Evolutionary conservation across 768 basidiomycete species (phyloP).

Genomic region (Leucocoprinus birnbaumii): DNA sequence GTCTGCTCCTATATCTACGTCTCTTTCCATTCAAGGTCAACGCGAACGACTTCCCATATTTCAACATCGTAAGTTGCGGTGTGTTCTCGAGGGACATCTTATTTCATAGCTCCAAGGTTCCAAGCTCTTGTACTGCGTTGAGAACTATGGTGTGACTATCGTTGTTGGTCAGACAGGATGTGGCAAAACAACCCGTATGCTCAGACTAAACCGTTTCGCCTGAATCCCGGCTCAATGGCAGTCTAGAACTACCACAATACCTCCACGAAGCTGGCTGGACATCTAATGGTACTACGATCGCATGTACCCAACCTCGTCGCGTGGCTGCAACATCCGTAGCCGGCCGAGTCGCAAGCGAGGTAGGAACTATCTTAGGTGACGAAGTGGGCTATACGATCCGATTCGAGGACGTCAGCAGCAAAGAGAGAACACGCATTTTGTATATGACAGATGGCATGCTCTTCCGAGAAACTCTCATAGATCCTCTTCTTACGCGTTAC

Average conservation of each 20-base stretch:
- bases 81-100: not conserved
- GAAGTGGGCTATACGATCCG: constrained; percentile 98
- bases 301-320: constrained; percentile 89
- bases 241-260: constrained; percentile 90
- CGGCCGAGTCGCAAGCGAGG: constrained; percentile 85
- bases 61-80: constrained; percentile 67
- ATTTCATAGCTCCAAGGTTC: constrained; percentile 47
- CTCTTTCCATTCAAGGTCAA: constrained; percentile 68
- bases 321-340: constrained; percentile 97
- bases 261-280: constrained; percentile 95
- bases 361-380: constrained; percentile 85
- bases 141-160: constrained; percentile 80
- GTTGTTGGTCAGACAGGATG: constrained; percentile 96
- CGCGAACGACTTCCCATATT: constrained; percentile 85
- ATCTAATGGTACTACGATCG: constrained; percentile 75
- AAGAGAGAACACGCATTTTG: constrained; percentile 81
- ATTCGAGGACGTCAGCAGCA: constrained; percentile 90
- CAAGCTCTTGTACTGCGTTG: constrained; percentile 78
- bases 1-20: constrained; percentile 53
- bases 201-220: not conserved
- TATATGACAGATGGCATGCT: constrained; percentile 99
- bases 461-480: constrained; percentile 89
- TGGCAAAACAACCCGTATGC: constrained; percentile 94
- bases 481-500: constrained; percentile 88
- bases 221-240: constrained; percentile 15